A percentile compares a stretch with the other conserved stretches of the same genome.
Evolutionary conservation across 306 rosid species (phyloP).

Genomic region (Quercus mongolica): DNA sequence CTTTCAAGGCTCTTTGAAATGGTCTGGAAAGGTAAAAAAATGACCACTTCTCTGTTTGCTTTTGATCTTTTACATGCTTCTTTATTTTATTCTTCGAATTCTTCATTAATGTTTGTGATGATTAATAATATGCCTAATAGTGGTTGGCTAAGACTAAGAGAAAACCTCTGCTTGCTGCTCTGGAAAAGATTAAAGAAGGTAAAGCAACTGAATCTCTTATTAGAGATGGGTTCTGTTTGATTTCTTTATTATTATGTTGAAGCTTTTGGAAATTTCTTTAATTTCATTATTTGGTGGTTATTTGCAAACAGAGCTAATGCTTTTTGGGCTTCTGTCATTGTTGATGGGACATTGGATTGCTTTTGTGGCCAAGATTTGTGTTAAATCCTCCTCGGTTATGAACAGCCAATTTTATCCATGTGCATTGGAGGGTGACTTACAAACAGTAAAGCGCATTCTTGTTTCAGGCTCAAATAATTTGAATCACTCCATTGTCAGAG

Average conservation of each 20-base stretch:
- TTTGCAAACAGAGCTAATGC: constrained; percentile 74
- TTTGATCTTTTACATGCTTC: neutral
- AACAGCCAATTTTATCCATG: constrained; percentile 79
- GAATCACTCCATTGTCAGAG: constrained; percentile 42
- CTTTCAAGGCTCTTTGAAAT: constrained; percentile 46
- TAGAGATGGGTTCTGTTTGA: neutral
- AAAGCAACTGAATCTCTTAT: neutral
- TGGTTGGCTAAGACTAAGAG: constrained; percentile 75
- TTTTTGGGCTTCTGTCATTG: constrained; percentile 82
- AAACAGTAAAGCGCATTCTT: constrained; percentile 15
- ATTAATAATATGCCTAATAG: constrained; percentile 23
- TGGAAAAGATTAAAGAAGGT: constrained; percentile 89
- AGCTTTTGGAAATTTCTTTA: neutral
- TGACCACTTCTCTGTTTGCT: neutral
- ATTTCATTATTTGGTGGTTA: neutral
- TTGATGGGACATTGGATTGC: constrained; percentile 91
- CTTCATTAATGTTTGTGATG: constrained; percentile 13
- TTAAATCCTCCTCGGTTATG: constrained; percentile 55
- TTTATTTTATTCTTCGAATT: neutral
- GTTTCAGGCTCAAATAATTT: constrained; percentile 21
- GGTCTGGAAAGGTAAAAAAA: constrained; percentile 45
- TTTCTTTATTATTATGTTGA: neutral
- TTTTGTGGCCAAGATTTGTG: constrained; percentile 83
- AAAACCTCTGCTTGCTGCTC: constrained; percentile 77
- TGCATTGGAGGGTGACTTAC: constrained; percentile 26